Conservation (phyloP, 257 asterid genomes). For the Nicotiana attenuata region DNA sequence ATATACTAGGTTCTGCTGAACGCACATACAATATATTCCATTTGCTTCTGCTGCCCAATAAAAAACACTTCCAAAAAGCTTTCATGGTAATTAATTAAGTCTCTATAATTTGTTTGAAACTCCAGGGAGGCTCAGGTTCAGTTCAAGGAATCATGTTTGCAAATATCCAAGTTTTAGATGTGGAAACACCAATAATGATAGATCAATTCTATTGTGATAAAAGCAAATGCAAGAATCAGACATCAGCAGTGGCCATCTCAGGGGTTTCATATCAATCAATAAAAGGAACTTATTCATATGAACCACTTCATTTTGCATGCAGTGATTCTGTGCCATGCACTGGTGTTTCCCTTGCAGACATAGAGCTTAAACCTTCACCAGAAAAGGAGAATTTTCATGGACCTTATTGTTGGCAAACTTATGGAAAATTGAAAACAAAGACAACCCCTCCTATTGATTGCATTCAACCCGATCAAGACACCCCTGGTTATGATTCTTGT, state of each 20-base stretch:
- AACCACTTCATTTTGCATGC: conserved; percentile 35
- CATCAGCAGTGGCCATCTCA: conserved; percentile 37
- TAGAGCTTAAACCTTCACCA: conserved; percentile 18
- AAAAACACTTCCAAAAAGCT: no score
- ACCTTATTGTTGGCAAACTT: conserved; percentile 42
- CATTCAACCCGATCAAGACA: background rate
- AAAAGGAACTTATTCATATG: conserved; percentile 34
- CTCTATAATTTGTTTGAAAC: background rate
- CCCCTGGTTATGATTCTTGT: background rate
- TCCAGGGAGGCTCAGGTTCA: conserved; percentile 42
- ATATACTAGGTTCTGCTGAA: no score
- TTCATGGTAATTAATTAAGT: no score
- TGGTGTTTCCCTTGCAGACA: conserved; percentile 26
- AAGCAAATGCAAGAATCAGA: conserved; percentile 29
- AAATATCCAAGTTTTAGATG: conserved; percentile 34
- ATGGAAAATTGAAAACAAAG: conserved; percentile 29
- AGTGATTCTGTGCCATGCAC: conserved; percentile 37
- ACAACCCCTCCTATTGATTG: conserved; percentile 36
- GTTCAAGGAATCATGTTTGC: conserved; percentile 36
- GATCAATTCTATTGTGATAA: conserved; percentile 47
- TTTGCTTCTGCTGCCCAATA: no score
- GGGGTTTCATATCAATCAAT: conserved; percentile 34
- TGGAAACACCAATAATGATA: conserved; percentile 35
- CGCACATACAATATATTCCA: no score
- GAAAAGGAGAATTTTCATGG: background rate